Evolutionary conservation across 176 grass and related monocot genomes (phyloP).

Genomic region (Aegilops sharonensis): DNA sequence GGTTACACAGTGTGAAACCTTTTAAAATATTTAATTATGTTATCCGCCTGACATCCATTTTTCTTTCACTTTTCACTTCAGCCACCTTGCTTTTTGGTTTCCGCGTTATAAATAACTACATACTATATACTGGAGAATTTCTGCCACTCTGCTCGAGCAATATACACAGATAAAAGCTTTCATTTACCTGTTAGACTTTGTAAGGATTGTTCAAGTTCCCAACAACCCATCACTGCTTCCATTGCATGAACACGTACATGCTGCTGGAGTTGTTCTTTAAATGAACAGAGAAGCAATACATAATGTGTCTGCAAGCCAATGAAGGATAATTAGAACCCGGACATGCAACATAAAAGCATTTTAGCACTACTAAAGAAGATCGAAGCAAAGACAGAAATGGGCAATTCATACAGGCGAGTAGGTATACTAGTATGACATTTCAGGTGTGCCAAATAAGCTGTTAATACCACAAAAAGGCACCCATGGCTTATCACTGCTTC

Average conservation of each 20-base stretch:
- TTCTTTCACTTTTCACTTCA: neutral
- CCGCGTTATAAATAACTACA: constrained; percentile 3
- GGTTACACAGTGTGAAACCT: neutral
- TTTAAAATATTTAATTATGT: neutral
- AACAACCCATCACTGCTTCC: constrained; percentile 99
- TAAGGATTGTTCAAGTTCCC: constrained; percentile 97
- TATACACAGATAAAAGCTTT: neutral
- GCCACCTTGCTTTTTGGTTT: neutral
- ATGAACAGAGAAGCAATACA: constrained; percentile 85
- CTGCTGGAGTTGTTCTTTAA: constrained; percentile 98
- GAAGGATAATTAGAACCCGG: constrained; percentile 12
- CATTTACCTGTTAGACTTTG: constrained; percentile 87
- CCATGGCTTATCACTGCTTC: neutral
- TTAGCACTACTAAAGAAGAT: neutral
- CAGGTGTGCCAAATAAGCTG: neutral
- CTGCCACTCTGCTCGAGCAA: neutral
- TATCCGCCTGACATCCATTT: neutral
- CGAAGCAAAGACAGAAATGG: neutral
- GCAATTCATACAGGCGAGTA: neutral
- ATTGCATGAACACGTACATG: constrained; percentile 99
- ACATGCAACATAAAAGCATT: neutral
- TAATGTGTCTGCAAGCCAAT: constrained; percentile 78
- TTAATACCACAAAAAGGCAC: neutral
- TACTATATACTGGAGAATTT: neutral
- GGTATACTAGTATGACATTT: neutral